Evolutionary conservation across 1,139 yeast species (phyloP).

Genomic region (Kodamaea anthophila): DNA sequence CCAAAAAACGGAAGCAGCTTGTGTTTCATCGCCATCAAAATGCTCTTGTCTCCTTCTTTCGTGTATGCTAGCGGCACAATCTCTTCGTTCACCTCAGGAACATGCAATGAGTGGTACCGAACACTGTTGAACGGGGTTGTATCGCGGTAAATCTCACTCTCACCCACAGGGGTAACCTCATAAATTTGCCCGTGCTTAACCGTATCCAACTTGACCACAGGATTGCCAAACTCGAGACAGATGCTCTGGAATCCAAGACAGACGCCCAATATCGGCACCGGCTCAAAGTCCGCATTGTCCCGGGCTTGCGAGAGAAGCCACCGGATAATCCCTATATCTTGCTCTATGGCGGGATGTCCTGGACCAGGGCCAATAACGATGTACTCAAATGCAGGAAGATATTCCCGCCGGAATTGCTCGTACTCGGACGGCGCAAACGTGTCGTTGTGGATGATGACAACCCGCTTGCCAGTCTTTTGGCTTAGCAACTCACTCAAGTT

Average conservation of each 20-base stretch:
- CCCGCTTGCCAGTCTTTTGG: conserved; percentile 46
- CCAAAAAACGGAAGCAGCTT: conserved; percentile 67
- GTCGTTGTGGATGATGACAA: conserved; percentile 73
- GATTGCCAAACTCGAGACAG: conserved; percentile 60
- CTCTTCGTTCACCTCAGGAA: conserved; percentile 22
- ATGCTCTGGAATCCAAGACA: conserved; percentile 90
- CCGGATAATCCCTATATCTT: conserved; percentile 75
- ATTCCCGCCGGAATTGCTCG: conserved; percentile 29
- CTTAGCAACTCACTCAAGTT: conserved; percentile 67
- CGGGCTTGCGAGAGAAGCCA: conserved; percentile 35
- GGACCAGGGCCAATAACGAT: conserved; percentile 96
- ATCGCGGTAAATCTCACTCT: conserved; percentile 30
- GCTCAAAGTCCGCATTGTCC: conserved; percentile 7
- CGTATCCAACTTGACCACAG: conserved; percentile 44
- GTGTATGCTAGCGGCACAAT: conserved; percentile 57
- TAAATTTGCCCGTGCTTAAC: conserved; percentile 88
- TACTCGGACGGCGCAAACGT: conserved; percentile 37
- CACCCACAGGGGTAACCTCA: conserved; percentile 30
- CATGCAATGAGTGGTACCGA: conserved; percentile 83
- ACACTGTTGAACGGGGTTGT: conserved; percentile 55
- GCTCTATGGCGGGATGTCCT: conserved; percentile 64
- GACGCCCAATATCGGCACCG: conserved; percentile 77
- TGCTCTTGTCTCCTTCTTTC: conserved; percentile 22
- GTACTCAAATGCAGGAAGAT: conserved; percentile 55
- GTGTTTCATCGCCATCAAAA: conserved; percentile 80